Percentiles rank a stretch among this genome's conserved stretches.
These are phyloP conservation scores for Mediolabrus comicus DNA, from an alignment of 108 stramenopile genomes.

Conservation along the genomic window DNA sequence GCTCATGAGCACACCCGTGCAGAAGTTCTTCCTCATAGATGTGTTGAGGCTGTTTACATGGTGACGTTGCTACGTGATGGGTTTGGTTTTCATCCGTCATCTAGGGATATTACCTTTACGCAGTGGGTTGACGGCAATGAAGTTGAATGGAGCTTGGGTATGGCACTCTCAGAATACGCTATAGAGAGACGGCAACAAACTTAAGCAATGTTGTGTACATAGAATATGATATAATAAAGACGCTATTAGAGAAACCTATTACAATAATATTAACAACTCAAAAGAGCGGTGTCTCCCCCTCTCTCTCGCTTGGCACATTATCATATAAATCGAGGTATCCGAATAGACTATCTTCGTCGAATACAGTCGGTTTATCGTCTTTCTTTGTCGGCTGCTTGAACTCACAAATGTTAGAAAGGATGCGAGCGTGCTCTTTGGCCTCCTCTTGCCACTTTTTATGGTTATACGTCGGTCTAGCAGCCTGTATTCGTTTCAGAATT, in stretches of 20 bases:
- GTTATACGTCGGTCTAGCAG: constrained; percentile 73
- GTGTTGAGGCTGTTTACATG: constrained; percentile 88
- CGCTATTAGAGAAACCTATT: neutral
- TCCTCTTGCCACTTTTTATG: constrained; percentile 82
- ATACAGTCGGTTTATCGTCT: neutral
- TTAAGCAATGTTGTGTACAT: neutral
- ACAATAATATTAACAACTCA: no score
- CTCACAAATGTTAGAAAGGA: constrained; percentile 76
- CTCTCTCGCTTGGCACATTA: neutral
- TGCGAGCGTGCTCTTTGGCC: constrained; percentile 58
- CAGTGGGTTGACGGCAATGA: constrained; percentile 85
- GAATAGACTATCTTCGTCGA: constrained; percentile 41
- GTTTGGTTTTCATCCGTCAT: constrained; percentile 83
- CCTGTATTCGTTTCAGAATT: constrained; percentile 59
- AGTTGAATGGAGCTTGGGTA: constrained; percentile 89
- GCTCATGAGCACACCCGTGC: constrained; percentile 73
- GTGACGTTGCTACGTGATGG: constrained; percentile 84
- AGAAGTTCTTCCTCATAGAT: constrained; percentile 83
- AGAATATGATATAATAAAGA: neutral
- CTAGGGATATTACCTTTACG: constrained; percentile 84
- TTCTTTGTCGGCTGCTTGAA: constrained; percentile 34
- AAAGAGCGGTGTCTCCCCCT: neutral
- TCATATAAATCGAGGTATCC: constrained; percentile 45
- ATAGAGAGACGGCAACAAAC: constrained; percentile 25
- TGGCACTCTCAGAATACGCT: constrained; percentile 65